These are phyloP conservation scores for Mesostigma viride DNA, from an alignment of 139 green algal species.

Conservation along the genomic window DNA sequence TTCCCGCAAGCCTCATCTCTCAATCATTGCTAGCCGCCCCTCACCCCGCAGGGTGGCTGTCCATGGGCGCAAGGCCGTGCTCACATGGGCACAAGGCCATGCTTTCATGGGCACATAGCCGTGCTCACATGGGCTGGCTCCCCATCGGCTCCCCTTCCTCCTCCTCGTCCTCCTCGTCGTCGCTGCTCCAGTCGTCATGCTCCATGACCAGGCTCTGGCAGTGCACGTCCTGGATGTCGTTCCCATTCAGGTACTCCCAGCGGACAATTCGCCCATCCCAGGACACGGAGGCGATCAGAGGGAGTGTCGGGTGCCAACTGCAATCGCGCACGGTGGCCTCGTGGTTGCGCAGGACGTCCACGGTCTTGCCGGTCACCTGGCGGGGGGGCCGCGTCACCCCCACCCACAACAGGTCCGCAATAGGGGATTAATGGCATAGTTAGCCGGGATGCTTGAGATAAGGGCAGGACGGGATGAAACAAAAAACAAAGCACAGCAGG, in stretches of 20 bases:
- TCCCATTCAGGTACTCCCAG: constrained; percentile 19
- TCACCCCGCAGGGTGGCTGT: too few species aligned
- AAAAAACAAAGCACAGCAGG: too few species aligned
- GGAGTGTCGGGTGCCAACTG: constrained; percentile 74
- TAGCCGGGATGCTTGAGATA: too few species aligned
- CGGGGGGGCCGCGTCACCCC: too few species aligned
- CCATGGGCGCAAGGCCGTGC: constrained; percentile 25
- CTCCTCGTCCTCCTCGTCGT: background rate
- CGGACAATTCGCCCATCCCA: constrained; percentile 54
- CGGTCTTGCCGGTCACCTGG: constrained; percentile 22
- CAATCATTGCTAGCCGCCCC: too few species aligned
- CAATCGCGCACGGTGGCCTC: constrained; percentile 65
- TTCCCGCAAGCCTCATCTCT: too few species aligned
- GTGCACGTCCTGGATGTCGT: too few species aligned
- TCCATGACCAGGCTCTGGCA: too few species aligned
- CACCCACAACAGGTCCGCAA: too few species aligned
- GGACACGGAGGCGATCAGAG: constrained; percentile 50
- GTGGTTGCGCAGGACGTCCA: constrained; percentile 34
- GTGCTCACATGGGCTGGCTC: background rate
- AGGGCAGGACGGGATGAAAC: too few species aligned
- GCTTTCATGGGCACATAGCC: background rate
- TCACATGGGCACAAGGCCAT: too few species aligned
- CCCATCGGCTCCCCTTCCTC: background rate
- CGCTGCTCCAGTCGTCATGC: background rate
- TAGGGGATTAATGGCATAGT: too few species aligned